Evolutionary conservation across 1,284 basidiomycete species (phyloP).

Genomic region (Papiliotrema fonsecae): DNA sequence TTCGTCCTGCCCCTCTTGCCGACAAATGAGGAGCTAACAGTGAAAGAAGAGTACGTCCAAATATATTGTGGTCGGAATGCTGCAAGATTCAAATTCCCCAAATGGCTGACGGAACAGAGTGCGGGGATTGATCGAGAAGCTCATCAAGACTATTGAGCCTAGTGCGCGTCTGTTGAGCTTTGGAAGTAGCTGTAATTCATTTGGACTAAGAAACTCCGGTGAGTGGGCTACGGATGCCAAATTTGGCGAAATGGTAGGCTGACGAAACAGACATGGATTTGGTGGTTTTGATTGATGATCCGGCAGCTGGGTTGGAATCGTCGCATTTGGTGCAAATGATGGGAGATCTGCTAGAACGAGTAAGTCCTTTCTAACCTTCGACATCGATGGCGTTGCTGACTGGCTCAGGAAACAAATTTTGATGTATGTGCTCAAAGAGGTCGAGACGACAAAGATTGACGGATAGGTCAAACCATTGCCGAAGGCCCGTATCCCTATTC

Average conservation of each 20-base stretch:
- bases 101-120: slow-evolving; percentile 50
- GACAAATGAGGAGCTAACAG: slow-evolving; percentile 77
- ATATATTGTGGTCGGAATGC: not conserved
- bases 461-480: slow-evolving; percentile 83
- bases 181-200: slow-evolving; percentile 86
- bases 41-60: slow-evolving; percentile 74
- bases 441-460: not conserved
- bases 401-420: slow-evolving; percentile 86
- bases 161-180: slow-evolving; percentile 87
- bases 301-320: slow-evolving; percentile 60
- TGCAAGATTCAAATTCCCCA: not conserved
- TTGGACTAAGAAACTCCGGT: slow-evolving; percentile 95
- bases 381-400: slow-evolving; percentile 7
- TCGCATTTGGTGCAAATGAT: slow-evolving; percentile 91
- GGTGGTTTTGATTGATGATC: slow-evolving; percentile 88
- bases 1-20: slow-evolving; percentile 84
- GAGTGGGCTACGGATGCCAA: slow-evolving; percentile 30
- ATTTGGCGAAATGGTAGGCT: slow-evolving; percentile 1
- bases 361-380: slow-evolving; percentile 46
- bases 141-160: slow-evolving; percentile 91
- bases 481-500: slow-evolving; percentile 96
- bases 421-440: slow-evolving; percentile 33
- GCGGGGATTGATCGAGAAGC: slow-evolving; percentile 83
- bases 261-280: slow-evolving; percentile 83
- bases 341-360: slow-evolving; percentile 85